phyloP scores from a whole-genome alignment of 1,284 basidiomycete genomes.

The Tylopilus orsonianus region DNA sequence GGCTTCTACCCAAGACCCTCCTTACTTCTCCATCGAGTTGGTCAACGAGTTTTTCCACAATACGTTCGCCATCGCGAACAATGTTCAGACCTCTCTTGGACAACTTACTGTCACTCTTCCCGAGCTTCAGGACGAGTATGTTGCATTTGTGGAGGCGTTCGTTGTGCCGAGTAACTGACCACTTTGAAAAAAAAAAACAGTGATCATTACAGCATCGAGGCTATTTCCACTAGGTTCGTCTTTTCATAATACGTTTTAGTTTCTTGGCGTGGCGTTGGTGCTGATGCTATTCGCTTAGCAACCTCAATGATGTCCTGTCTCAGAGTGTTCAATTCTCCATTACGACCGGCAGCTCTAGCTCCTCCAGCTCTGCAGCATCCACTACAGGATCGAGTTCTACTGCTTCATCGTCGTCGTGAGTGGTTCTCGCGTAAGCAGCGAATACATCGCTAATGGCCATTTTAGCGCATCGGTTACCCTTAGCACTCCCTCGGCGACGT shows the following conservation, averaged over 20 bases:
- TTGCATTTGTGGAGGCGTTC: neutral
- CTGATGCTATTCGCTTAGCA: constrained; percentile 29
- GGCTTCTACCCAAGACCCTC: constrained; percentile 41
- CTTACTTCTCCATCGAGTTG: constrained; percentile 42
- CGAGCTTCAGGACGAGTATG: constrained; percentile 50
- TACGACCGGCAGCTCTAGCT: constrained; percentile 26
- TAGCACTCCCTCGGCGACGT: neutral
- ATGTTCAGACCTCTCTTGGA: constrained; percentile 42
- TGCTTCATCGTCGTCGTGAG: constrained; percentile 10
- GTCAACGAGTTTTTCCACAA: constrained; percentile 54
- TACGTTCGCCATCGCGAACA: constrained; percentile 58
- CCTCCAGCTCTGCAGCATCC: constrained; percentile 22
- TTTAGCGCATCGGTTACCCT: constrained; percentile 5
- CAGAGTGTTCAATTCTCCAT: constrained; percentile 46
- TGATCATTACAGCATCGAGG: constrained; percentile 50
- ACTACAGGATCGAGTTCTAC: constrained; percentile 2
- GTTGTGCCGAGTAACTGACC: constrained; percentile 1
- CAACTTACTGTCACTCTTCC: constrained; percentile 46
- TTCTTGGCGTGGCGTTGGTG: neutral
- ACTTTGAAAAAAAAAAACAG: constrained; percentile 32
- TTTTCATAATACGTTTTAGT: neutral
- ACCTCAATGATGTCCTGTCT: constrained; percentile 50
- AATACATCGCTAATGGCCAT: neutral
- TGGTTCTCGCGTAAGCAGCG: neutral
- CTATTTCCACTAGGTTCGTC: constrained; percentile 44